Evolutionary conservation across 164 flowering plant species (phyloP).

Genomic region (Dillenia suffruticosa): DNA sequence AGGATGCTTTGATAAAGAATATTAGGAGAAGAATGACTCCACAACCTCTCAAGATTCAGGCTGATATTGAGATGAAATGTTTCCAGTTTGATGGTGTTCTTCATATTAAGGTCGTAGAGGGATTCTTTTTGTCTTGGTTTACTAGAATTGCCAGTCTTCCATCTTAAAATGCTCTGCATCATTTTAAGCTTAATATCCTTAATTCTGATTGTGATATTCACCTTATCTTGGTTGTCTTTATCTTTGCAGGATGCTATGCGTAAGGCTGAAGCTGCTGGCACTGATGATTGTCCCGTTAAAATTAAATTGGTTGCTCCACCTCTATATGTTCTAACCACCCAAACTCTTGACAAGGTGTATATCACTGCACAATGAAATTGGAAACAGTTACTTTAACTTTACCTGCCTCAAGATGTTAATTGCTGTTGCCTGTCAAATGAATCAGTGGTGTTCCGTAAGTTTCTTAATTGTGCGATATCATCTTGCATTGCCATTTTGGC

Average conservation of each 20-base stretch:
- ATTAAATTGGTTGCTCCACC: conserved; percentile 95
- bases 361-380: background rate
- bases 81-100: conserved; percentile 98
- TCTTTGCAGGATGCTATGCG: conserved; percentile 84
- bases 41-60: conserved; percentile 87
- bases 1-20: conserved; percentile 80
- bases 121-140: background rate
- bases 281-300: conserved; percentile 89
- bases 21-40: conserved; percentile 97
- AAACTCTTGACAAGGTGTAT: conserved; percentile 89
- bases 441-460: too few species aligned
- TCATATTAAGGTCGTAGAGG: conserved; percentile 73
- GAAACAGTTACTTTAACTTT: too few species aligned
- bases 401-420: too few species aligned
- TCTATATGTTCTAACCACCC: conserved; percentile 89
- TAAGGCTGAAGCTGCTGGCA: conserved; percentile 94
- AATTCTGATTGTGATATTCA: background rate
- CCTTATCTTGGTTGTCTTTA: conserved; percentile 2
- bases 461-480: too few species aligned
- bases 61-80: conserved; percentile 95
- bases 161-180: too few species aligned
- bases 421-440: too few species aligned
- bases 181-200: background rate
- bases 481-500: too few species aligned
- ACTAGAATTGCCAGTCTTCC: background rate